A percentile compares a stretch with the other conserved stretches of the same genome.
Conservation (phyloP, 352 stramenopile genomes). For the Saprolegnia diclina region DNA sequence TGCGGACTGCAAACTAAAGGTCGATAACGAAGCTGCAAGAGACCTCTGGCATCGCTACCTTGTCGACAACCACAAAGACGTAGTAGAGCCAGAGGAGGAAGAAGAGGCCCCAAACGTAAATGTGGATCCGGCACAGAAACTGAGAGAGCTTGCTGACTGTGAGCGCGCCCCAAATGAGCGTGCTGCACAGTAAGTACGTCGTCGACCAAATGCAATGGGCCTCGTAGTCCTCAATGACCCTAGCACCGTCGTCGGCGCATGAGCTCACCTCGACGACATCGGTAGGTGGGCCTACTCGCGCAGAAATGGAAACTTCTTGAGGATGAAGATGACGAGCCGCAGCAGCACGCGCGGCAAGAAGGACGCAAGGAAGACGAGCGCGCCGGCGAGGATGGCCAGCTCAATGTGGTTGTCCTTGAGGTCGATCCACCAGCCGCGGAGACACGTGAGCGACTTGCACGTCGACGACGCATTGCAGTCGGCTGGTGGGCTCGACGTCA, state of each 20-base stretch:
- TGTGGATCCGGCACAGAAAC: constrained; percentile 74
- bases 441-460: constrained; percentile 37
- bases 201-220: constrained; percentile 68
- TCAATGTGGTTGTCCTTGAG: constrained; percentile 31
- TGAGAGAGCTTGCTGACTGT: constrained; percentile 43
- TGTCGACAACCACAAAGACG: constrained; percentile 84
- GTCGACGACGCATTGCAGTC: constrained; percentile 26
- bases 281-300: constrained; percentile 45
- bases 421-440: constrained; percentile 53
- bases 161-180: constrained; percentile 62
- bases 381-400: constrained; percentile 49
- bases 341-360: constrained; percentile 82
- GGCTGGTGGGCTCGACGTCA: background rate
- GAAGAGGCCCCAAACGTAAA: constrained; percentile 84
- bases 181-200: constrained; percentile 79
- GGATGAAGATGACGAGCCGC: constrained; percentile 76
- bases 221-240: constrained; percentile 75
- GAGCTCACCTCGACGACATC: background rate
- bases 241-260: constrained; percentile 24
- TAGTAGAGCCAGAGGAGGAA: constrained; percentile 87
- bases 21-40: background rate
- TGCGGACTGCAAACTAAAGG: constrained; percentile 57
- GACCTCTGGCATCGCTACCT: constrained; percentile 38
- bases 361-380: constrained; percentile 82
- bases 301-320: constrained; percentile 82